Evolutionary conservation across 2,329 filamentous ascomycete genomes (phyloP).

Genomic region (Fusarium circinatum): DNA sequence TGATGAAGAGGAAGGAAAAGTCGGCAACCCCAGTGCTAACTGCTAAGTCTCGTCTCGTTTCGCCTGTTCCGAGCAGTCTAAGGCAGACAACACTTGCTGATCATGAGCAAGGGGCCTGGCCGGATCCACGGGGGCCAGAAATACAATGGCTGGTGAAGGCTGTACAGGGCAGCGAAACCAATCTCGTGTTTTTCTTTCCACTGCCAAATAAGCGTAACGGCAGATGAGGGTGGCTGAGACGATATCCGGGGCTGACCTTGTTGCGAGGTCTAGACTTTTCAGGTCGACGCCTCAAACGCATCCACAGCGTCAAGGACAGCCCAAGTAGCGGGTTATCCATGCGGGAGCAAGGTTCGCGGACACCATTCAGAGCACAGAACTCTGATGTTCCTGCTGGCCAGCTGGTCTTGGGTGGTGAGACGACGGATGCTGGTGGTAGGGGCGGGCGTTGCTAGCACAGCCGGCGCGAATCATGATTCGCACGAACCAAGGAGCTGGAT

Average conservation of each 20-base stretch:
- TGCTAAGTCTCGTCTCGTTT: not conserved
- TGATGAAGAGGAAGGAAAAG: slow-evolving; percentile 20
- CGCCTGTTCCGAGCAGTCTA: not conserved
- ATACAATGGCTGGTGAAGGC: not conserved
- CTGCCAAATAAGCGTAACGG: slow-evolving; percentile 29
- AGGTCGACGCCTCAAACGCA: slow-evolving; percentile 26
- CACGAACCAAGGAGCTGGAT: slow-evolving; percentile 30
- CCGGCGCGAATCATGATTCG: slow-evolving; percentile 35
- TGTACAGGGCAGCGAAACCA: not conserved
- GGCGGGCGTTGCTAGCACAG: slow-evolving; percentile 33
- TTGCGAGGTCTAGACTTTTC: slow-evolving; percentile 36
- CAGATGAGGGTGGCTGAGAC: slow-evolving; percentile 43
- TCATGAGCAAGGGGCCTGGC: slow-evolving; percentile 29
- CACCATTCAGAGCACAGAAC: slow-evolving; percentile 8
- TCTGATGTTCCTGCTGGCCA: slow-evolving; percentile 32
- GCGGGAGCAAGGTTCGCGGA: not conserved
- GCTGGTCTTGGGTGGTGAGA: slow-evolving; percentile 36
- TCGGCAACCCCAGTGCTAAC: not conserved
- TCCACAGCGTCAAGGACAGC: slow-evolving; percentile 27
- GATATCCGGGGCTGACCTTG: slow-evolving; percentile 43
- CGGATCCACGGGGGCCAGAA: slow-evolving; percentile 9
- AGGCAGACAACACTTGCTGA: slow-evolving; percentile 19
- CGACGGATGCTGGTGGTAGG: slow-evolving; percentile 33
- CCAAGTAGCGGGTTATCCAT: not conserved
- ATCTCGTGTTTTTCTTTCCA: slow-evolving; percentile 20